Evolutionary conservation across 2,329 filamentous ascomycete genomes (phyloP).

Genomic region (Escovopsis sp.): DNA sequence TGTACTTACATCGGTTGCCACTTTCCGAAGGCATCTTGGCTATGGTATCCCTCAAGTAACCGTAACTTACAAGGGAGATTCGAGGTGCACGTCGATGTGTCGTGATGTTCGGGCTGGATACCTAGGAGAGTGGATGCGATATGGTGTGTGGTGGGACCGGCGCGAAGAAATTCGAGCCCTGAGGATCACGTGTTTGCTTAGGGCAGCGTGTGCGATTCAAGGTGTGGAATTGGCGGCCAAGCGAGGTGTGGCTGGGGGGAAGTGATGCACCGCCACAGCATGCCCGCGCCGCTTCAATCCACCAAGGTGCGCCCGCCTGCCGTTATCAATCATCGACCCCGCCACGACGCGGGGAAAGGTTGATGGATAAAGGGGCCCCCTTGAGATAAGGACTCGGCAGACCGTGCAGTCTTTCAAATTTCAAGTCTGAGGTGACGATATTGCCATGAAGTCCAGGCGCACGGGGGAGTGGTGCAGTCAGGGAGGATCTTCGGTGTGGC

Average conservation of each 20-base stretch:
- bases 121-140: slow-evolving; percentile 21
- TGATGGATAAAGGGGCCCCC: too few relatives aligned
- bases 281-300: background rate
- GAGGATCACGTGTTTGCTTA: slow-evolving; percentile 20
- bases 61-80: slow-evolving; percentile 27
- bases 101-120: slow-evolving; percentile 21
- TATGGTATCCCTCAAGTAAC: slow-evolving; percentile 33
- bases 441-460: too few relatives aligned
- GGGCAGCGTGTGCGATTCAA: slow-evolving; percentile 10
- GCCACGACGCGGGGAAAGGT: too few relatives aligned
- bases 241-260: slow-evolving; percentile 2
- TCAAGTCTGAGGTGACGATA: too few relatives aligned
- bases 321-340: too few relatives aligned
- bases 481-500: too few relatives aligned
- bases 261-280: slow-evolving; percentile 2
- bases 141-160: slow-evolving; percentile 21
- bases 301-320: background rate
- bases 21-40: slow-evolving; percentile 79
- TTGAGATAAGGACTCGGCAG: too few relatives aligned
- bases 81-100: slow-evolving; percentile 29
- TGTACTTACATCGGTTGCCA: slow-evolving; percentile 72
- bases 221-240: background rate
- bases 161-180: slow-evolving; percentile 22
- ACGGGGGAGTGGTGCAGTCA: too few relatives aligned
- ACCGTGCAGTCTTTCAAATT: too few relatives aligned